A percentile compares a stretch with the other conserved stretches of the same genome.
Evolutionary conservation across 2,329 filamentous ascomycete genomes (phyloP).

Genomic region (Cladosporium sp.): DNA sequence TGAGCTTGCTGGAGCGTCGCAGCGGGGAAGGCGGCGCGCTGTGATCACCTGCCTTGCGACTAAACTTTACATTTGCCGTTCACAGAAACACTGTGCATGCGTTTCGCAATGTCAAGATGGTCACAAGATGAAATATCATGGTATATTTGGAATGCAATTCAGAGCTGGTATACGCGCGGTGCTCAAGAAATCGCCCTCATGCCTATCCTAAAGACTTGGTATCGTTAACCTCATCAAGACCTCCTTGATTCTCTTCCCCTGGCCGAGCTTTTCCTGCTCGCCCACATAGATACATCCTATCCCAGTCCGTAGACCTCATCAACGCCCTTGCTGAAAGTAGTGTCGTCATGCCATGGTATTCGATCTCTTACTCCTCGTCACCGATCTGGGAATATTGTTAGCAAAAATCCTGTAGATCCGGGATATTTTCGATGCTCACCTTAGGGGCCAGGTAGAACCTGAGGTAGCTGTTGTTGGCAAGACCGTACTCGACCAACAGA

Average conservation of each 20-base stretch:
- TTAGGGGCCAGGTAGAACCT: constrained; percentile 98
- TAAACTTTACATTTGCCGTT: neutral
- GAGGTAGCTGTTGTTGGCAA: constrained; percentile 79
- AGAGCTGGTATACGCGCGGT: constrained; percentile 7
- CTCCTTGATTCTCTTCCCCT: neutral
- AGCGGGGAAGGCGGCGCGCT: neutral
- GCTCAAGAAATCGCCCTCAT: neutral
- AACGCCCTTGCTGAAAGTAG: constrained; percentile 5
- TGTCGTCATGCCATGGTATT: neutral
- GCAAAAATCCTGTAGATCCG: constrained; percentile 16
- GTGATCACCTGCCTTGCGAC: neutral
- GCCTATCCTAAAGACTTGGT: neutral
- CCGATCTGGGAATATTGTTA: constrained; percentile 59
- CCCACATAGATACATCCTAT: constrained; percentile 1
- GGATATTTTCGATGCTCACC: constrained; percentile 51
- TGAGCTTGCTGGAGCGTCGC: too few species aligned
- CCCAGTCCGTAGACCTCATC: constrained; percentile 5
- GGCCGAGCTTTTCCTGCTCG: constrained; percentile 2
- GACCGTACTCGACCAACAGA: constrained; percentile 84
- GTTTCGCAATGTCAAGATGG: neutral
- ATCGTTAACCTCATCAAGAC: constrained; percentile 1
- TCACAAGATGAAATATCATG: neutral
- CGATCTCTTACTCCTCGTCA: constrained; percentile 54
- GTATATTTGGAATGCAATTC: neutral
- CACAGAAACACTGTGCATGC: neutral